phyloP scores from a whole-genome alignment of 202 grass and related monocot species.

The Dendrocalamus latiflorus region DNA sequence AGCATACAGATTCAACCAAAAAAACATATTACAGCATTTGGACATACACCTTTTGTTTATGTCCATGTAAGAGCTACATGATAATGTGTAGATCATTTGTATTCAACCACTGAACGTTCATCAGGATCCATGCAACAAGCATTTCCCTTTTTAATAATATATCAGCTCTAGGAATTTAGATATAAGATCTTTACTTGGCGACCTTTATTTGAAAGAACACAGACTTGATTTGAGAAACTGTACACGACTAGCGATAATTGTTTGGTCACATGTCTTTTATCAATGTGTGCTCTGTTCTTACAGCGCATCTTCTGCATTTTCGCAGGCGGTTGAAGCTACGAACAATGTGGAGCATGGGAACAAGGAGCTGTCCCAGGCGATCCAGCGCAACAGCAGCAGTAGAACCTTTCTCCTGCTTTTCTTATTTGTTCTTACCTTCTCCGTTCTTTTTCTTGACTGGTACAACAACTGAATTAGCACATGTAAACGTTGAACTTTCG shows the following conservation, averaged over 20 bases:
- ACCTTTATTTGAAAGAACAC: neutral
- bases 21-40: neutral
- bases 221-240: neutral
- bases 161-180: neutral
- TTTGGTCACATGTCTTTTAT: neutral
- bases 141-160: neutral
- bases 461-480: conserved; percentile 44
- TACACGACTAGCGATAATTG: neutral
- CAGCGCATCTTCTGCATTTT: neutral
- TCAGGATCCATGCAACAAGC: neutral
- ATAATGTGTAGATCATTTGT: neutral
- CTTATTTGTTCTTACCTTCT: conserved; percentile 87
- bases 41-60: neutral
- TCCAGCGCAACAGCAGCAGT: too few species aligned
- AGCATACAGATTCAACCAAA: neutral
- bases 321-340: conserved; percentile 87
- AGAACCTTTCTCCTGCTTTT: conserved; percentile 97
- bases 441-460: conserved; percentile 85
- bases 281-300: neutral
- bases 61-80: neutral
- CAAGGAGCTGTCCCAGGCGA: too few species aligned
- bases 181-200: neutral
- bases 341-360: conserved; percentile 92
- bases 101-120: neutral
- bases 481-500: neutral